Evolutionary conservation across 2,329 filamentous ascomycete species (phyloP), one percentile per base, ranked within the genome.

Genomic region (Sordariomycetes sp.): DNA sequence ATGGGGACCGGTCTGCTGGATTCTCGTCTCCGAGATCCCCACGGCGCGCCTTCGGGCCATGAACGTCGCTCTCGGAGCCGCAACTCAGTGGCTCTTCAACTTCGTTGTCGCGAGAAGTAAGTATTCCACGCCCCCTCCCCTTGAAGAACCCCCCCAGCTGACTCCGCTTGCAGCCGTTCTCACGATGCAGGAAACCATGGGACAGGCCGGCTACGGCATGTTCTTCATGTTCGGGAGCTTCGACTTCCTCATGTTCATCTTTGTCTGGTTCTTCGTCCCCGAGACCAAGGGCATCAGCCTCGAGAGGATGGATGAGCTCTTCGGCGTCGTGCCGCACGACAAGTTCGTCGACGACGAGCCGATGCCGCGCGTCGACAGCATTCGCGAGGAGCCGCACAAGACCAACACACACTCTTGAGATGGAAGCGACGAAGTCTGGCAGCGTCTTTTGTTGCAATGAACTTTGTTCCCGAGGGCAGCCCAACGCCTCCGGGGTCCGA

Each of bases 1-100:
- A 8, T 84, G 80, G 79, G 80, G 80, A 1, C 77, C 78, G 0
- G 75, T 75, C 21, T 81, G 76, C 58, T 84, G 80, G 79, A 82
- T 83, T 47, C 76, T 83, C 46, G 71, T 82, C 4, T 55, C 50
- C 16, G 80, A 85, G 54, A 84, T 85, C 37, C 79, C 79, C 0
- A 77, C 75, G 7, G 75, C 77, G 0, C 64, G 80, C 21, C 62
- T 85, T 7, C 63, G 81, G 35, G 74, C 73, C n/a, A 58, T 80
- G 43, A 84, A 83, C 46, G 79, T 85, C 8, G 70, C 78, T 2
- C 63, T 84, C 30, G 79, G 70, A 0, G 79, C 80, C 1, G 75
- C 74, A 2, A 81, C 75, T 0, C 78, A 85, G 47, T 83, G 79
- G 79, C 54, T 85, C 5, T 84, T 85, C 54, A 85, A 85, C 50